Base-by-base conservation (phyloP, 202 grass and related monocot genomes). In the Musa balbisiana region DNA sequence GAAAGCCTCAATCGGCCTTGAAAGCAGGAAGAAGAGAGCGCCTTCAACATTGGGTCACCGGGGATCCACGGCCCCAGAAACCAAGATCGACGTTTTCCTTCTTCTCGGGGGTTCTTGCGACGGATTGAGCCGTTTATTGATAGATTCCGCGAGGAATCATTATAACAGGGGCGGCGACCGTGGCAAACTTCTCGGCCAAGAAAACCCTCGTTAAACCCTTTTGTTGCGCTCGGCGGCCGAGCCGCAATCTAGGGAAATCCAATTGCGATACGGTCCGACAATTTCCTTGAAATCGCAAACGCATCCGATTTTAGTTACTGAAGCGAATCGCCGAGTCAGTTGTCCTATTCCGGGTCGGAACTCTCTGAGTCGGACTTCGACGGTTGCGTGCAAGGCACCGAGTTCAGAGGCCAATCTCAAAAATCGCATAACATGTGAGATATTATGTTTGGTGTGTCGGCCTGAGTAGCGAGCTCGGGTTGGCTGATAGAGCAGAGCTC, bases 151-250 rank as follows among this genome's bases (percentile, higher is more conserved):
- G 17, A 70, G n/a, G 27, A 20, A 4, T 51, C 67, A 8, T 43
- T 43, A 43, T 43, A 12, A 49, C 29, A 8, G 67, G 67, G 14
- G 16, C 33, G 33, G 5, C 33, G 33, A 14, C 56, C 19, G 19
- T 17, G 6, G 1, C 16, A 60, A 20, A 4, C 33, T 16, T 51
- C 67, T 51, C 67, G 43, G 67, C 43, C 63, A 65, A 43, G 33
- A 43, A 43, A 43, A 43, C 63, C 67, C 43, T 70, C 67, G 21
- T 69, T 70, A 70, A 65, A 65, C 63, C 63, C 63, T 23, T 65
- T 43, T 20, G 19, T 1, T 1, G n/a, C 6, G 9, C 15, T 9
- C 58, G 58, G 58, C 58, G 58, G 58, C 33, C 1, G 16, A 9
- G 8, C 17, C 58, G 58, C 58, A 20, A 62, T 20, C n/a, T 24